Percentiles rank a stretch among this genome's conserved stretches.
Conservation (phyloP, 768 basidiomycete species). For the Kwoniella mangroviensis region DNA sequence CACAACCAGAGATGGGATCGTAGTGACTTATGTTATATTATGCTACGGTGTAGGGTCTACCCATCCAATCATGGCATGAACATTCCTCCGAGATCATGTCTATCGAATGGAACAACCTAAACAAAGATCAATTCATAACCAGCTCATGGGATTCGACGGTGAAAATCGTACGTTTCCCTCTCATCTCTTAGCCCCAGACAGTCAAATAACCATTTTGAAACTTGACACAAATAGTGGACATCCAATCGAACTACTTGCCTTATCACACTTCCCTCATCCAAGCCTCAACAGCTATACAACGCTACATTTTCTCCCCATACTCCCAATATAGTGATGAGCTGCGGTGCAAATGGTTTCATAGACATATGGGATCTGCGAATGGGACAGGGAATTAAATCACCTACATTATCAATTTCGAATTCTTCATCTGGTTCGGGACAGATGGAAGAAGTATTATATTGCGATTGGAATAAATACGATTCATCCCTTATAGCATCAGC, state of each 20-base stretch:
- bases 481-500: conserved; percentile 29
- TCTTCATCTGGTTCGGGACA: background rate
- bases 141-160: conserved; percentile 80
- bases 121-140: conserved; percentile 60
- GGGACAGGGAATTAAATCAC: background rate
- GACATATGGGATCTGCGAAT: conserved; percentile 43
- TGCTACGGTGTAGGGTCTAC: conserved; percentile 68
- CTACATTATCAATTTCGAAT: conserved; percentile 4
- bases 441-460: conserved; percentile 33
- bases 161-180: conserved; percentile 70
- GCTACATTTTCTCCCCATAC: conserved; percentile 91
- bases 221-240: background rate
- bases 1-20: background rate
- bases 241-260: background rate
- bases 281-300: conserved; percentile 75
- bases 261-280: too few relatives aligned
- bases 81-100: conserved; percentile 91
- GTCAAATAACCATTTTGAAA: too few relatives aligned
- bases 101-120: conserved; percentile 93
- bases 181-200: too few relatives aligned
- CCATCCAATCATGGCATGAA: conserved; percentile 91
- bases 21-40: background rate
- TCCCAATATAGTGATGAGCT: conserved; percentile 77
- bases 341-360: conserved; percentile 77
- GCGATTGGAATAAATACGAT: conserved; percentile 56